Evolutionary conservation across 192 early-diverging fungal genomes (phyloP), one percentile per base, ranked within the genome.

Genomic region (Umbelopsis vinacea): DNA sequence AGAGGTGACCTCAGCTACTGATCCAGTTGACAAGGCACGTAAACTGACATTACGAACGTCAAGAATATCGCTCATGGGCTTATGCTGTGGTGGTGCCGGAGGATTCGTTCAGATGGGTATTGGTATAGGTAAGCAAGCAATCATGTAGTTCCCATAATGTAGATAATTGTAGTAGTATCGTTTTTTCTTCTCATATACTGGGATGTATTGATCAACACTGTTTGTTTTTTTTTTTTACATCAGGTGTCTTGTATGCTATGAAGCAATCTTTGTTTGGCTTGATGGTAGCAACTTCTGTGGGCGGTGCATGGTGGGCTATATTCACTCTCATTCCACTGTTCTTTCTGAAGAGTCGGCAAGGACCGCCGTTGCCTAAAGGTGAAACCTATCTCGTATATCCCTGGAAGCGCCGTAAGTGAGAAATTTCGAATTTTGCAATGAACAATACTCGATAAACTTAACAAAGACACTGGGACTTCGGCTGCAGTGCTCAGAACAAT

Each of bases 221-320:
- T n/a, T 46, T 46, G 0, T 46, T 3, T 46, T 50, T 8, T 6
- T 48, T 48, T 14, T 11, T 19, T 60, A 14, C 11, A 35, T 29
- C 26, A 63, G 57, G 57, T 63, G 26, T 63, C 15, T 35, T 63
- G 57, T 63, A 63, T 14, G 57, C 57, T 3, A 10, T 63, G 57
- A 37, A 63, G 2, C n/a, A 11, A 11, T 38, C 57, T 2, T 19
- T 63, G 26, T 17, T 17, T 2, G 57, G 80, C 60, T 74, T 87
- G 29, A 60, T 74, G 57, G 55, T 80, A 23, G 78, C 72, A 6
- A 73, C 74, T 26, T 77, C 76, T 2, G 54, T 84, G 60, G 72
- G 78, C 10, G 85, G 85, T 33, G 73, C 77, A 12, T 85, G 83
- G 85, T 87, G 83, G 81, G 47, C 81, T 17, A 0, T 83, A 2